A percentile compares a stretch with the other conserved stretches of the same genome.
These are phyloP conservation scores for Phytophthora lateralis DNA, from an alignment of 352 stramenopile genomes.

Conservation along the genomic window DNA sequence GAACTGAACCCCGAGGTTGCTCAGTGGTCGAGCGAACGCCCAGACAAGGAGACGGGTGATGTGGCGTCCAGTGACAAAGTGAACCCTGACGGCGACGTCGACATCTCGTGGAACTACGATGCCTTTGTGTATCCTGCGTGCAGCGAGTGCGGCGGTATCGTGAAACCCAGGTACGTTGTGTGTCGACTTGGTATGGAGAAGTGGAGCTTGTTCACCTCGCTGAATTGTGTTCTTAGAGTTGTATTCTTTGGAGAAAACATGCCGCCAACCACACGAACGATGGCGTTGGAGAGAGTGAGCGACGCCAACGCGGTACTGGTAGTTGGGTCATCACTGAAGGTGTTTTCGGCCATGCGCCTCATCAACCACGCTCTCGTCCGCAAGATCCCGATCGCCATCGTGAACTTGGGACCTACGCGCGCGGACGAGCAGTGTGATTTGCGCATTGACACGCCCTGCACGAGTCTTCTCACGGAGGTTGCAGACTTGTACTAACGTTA, in stretches of 20 bases:
- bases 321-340: slow-evolving; percentile 93
- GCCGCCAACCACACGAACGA: slow-evolving; percentile 72
- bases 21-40: slow-evolving; percentile 42
- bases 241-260: slow-evolving; percentile 98
- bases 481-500: slow-evolving; percentile 23
- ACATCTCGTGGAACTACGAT: slow-evolving; percentile 86
- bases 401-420: slow-evolving; percentile 90
- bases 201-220: neutral
- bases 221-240: slow-evolving; percentile 54
- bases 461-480: slow-evolving; percentile 52
- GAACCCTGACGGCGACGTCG: slow-evolving; percentile 94
- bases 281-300: slow-evolving; percentile 73
- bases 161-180: slow-evolving; percentile 70
- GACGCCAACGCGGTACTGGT: slow-evolving; percentile 91
- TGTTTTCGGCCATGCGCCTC: slow-evolving; percentile 95
- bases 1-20: slow-evolving; percentile 78
- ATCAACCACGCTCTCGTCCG: slow-evolving; percentile 73
- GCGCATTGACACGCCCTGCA: slow-evolving; percentile 73
- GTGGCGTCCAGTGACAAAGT: slow-evolving; percentile 74
- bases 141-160: slow-evolving; percentile 71
- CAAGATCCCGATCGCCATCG: slow-evolving; percentile 79
- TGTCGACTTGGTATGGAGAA: neutral
- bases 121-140: slow-evolving; percentile 84
- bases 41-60: slow-evolving; percentile 48
- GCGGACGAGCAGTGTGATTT: slow-evolving; percentile 81